These are phyloP conservation scores for Fusarium praegraminearum DNA, from an alignment of 2,329 filamentous ascomycete species.

Conservation along the genomic window DNA sequence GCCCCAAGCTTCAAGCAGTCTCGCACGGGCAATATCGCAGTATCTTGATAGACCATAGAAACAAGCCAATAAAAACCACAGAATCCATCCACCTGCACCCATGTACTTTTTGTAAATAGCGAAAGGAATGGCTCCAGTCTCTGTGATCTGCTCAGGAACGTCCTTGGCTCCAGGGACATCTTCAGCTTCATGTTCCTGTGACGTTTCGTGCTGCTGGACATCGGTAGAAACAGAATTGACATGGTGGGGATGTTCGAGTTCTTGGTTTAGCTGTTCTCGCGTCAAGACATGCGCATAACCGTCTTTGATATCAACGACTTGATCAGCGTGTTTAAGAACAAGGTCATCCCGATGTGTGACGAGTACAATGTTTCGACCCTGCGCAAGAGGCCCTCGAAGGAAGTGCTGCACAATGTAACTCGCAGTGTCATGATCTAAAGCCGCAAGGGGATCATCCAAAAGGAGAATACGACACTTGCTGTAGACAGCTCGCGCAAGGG, in stretches of 20 bases:
- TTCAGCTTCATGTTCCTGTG: conserved; percentile 52
- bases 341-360: conserved; percentile 86
- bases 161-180: conserved; percentile 39
- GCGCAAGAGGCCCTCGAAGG: conserved; percentile 69
- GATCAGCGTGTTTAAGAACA: conserved; percentile 77
- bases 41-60: conserved; percentile 73
- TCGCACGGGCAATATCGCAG: conserved; percentile 74
- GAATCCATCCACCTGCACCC: conserved; percentile 79
- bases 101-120: conserved; percentile 88
- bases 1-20: conserved; percentile 90
- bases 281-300: conserved; percentile 66
- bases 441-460: conserved; percentile 73
- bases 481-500: conserved; percentile 72
- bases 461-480: conserved; percentile 68
- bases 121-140: conserved; percentile 77
- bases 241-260: conserved; percentile 55
- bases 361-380: conserved; percentile 77
- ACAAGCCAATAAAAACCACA: conserved; percentile 76
- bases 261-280: conserved; percentile 58
- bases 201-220: conserved; percentile 39
- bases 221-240: conserved; percentile 31
- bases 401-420: conserved; percentile 71
- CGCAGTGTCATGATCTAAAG: conserved; percentile 72
- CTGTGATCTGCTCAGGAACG: conserved; percentile 51
- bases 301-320: conserved; percentile 76